phyloP scores from a whole-genome alignment of 1,284 basidiomycete genomes.

The Vanrija humicola region DNA sequence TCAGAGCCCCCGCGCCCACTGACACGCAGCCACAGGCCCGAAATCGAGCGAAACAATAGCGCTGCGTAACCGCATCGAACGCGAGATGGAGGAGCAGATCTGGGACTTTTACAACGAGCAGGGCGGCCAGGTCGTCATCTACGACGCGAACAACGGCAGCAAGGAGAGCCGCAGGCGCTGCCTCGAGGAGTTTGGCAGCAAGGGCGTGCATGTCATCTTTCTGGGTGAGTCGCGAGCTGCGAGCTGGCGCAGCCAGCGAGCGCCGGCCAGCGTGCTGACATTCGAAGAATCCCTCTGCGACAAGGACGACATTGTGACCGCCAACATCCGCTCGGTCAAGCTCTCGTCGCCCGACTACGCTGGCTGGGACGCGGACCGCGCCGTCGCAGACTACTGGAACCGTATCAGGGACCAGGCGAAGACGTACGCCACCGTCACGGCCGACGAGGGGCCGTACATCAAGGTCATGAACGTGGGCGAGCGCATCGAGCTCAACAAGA shows the following conservation, averaged over 20 bases:
- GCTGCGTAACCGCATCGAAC: slow-evolving; percentile 67
- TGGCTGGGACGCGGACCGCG: slow-evolving; percentile 85
- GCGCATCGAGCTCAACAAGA: slow-evolving; percentile 82
- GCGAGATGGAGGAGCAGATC: slow-evolving; percentile 80
- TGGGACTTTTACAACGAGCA: slow-evolving; percentile 77
- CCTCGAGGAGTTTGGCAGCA: slow-evolving; percentile 77
- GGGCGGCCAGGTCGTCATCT: slow-evolving; percentile 90
- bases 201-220: slow-evolving; percentile 85
- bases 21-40: slow-evolving; percentile 54
- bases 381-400: slow-evolving; percentile 82
- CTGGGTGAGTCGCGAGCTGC: slow-evolving; percentile 60
- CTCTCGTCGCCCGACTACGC: slow-evolving; percentile 96
- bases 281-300: slow-evolving; percentile 74
- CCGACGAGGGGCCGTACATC: slow-evolving; percentile 79
- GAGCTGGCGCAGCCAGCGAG: not conserved
- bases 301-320: slow-evolving; percentile 85
- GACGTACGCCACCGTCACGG: slow-evolving; percentile 64
- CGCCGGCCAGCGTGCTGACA: not conserved
- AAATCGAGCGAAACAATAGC: slow-evolving; percentile 73
- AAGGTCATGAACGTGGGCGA: slow-evolving; percentile 96
- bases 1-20: not conserved
- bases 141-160: slow-evolving; percentile 97
- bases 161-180: slow-evolving; percentile 63
- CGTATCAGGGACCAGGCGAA: slow-evolving; percentile 86
- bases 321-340: slow-evolving; percentile 94